Evolutionary conservation across 768 basidiomycete genomes (phyloP), one percentile per base, ranked within the genome.

Genomic region (button mushroom (Agaricus bisporus)): DNA sequence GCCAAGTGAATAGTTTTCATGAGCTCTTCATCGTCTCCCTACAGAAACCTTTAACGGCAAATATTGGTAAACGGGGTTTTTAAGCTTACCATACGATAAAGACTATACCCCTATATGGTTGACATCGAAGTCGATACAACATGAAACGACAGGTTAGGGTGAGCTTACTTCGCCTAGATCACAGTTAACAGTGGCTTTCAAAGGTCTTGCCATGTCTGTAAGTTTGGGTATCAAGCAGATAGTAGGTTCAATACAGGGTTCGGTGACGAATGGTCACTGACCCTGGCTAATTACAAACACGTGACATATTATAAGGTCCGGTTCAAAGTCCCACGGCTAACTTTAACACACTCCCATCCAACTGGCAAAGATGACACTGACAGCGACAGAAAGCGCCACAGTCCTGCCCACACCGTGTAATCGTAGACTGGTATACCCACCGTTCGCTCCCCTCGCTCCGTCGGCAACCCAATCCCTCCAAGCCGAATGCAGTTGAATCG

Each of bases 401-500:
- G 29, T 6, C 42, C 41, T 9, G 7, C 28, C 42, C 5, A 36
- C 29, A 9, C 50, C 14, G 36, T 15, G 10, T 4, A 46, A 46
- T 20, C 51, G 15, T 12, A 46, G 28, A 11, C 51, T 46, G 9
- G 32, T 28, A n/a, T 11, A 32, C 2, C 17, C 52, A 35, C 2
- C 45, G 29, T 54, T 54, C 17, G 52, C 52, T 6, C 84, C 83
- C 25, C 71, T 68, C 3, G 76, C 68, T 0, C 86, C 85, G 26
- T 64, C 75, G 0, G 68, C 70, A 1, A 77, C 74, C 88, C 90
- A 92, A 58, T 91, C 91, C 41, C 75, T 71, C 75, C 83, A 88
- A 4, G 87, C 86, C 0, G 88, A 78, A 54, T 91, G 75, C 68
- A 93, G 74, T 61, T 83, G 75, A 5, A 94, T 65, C 10, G 88